Evolutionary conservation across 768 basidiomycete genomes (phyloP).

Genomic region (Krasilnikovozyma curviuscula): DNA sequence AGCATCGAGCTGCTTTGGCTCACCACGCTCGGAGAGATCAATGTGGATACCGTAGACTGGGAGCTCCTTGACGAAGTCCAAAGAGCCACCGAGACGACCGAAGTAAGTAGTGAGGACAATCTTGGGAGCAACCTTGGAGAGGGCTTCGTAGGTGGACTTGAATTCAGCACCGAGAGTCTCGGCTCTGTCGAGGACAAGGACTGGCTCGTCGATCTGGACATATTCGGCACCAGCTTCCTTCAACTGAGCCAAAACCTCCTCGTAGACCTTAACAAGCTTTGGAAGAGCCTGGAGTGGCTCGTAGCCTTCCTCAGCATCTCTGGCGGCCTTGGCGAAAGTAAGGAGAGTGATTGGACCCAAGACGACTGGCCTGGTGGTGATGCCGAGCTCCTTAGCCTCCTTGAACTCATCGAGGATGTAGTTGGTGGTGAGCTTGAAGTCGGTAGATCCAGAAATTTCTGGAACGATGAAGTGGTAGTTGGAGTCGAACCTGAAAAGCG

Average conservation of each 20-base stretch:
- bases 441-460: conserved; percentile 69
- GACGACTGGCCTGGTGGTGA: conserved; percentile 82
- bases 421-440: conserved; percentile 92
- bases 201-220: conserved; percentile 93
- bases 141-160: conserved; percentile 56
- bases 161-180: conserved; percentile 59
- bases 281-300: conserved; percentile 76
- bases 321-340: conserved; percentile 71
- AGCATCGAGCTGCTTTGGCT: conserved; percentile 65
- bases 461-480: conserved; percentile 99
- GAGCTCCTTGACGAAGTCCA: conserved; percentile 73
- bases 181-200: conserved; percentile 80
- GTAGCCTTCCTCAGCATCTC: conserved; percentile 65
- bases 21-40: conserved; percentile 63
- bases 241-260: conserved; percentile 68
- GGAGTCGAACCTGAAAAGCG: conserved; percentile 62
- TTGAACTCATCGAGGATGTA: conserved; percentile 84
- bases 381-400: conserved; percentile 77
- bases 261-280: conserved; percentile 79
- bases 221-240: conserved; percentile 82
- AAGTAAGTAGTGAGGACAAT: conserved; percentile 94
- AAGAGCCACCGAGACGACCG: conserved; percentile 79
- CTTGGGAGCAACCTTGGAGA: conserved; percentile 65
- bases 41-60: conserved; percentile 88
- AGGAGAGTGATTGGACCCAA: conserved; percentile 93